These are phyloP conservation scores for Phytophthora cryptogea DNA, from an alignment of 352 stramenopile genomes.

Conservation along the genomic window DNA sequence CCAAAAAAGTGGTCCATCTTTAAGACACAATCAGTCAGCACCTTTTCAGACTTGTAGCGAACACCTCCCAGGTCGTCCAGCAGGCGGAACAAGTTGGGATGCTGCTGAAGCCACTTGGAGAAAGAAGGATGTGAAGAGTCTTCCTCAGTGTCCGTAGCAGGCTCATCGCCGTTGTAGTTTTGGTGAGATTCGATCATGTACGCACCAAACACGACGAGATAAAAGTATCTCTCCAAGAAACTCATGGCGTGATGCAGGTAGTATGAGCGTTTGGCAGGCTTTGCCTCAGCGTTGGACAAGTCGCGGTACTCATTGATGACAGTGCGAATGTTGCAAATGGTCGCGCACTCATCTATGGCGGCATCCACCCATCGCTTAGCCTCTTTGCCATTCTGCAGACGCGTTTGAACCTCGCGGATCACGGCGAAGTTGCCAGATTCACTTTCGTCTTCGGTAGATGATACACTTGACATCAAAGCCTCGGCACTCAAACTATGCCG, in stretches of 20 bases:
- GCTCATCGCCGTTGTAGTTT: slow-evolving; percentile 11
- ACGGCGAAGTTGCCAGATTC: slow-evolving; percentile 67
- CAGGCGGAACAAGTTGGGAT: slow-evolving; percentile 74
- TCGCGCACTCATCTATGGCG: slow-evolving; percentile 68
- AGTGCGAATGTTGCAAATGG: slow-evolving; percentile 78
- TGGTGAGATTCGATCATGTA: slow-evolving; percentile 66
- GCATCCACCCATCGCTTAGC: slow-evolving; percentile 80
- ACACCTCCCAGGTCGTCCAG: slow-evolving; percentile 79
- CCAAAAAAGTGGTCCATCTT: slow-evolving; percentile 92
- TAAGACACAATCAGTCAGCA: slow-evolving; percentile 81
- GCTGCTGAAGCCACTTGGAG: slow-evolving; percentile 82
- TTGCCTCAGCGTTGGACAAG: slow-evolving; percentile 71
- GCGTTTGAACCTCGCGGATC: slow-evolving; percentile 66
- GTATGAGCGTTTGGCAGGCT: slow-evolving; percentile 79
- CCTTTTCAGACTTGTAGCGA: slow-evolving; percentile 82
- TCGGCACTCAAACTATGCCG: slow-evolving; percentile 34
- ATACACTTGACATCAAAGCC: not conserved
- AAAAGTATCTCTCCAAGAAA: slow-evolving; percentile 89
- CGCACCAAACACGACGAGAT: slow-evolving; percentile 86
- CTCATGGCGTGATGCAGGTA: slow-evolving; percentile 87
- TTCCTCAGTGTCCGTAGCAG: slow-evolving; percentile 16
- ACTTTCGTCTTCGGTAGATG: slow-evolving; percentile 10
- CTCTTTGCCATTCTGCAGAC: slow-evolving; percentile 50
- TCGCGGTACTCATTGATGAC: slow-evolving; percentile 85
- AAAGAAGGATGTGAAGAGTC: slow-evolving; percentile 47